Evolutionary conservation across 108 stramenopile species (phyloP), one percentile per base, ranked within the genome.

Genomic region (Mayamaea pseudoterrestris): DNA sequence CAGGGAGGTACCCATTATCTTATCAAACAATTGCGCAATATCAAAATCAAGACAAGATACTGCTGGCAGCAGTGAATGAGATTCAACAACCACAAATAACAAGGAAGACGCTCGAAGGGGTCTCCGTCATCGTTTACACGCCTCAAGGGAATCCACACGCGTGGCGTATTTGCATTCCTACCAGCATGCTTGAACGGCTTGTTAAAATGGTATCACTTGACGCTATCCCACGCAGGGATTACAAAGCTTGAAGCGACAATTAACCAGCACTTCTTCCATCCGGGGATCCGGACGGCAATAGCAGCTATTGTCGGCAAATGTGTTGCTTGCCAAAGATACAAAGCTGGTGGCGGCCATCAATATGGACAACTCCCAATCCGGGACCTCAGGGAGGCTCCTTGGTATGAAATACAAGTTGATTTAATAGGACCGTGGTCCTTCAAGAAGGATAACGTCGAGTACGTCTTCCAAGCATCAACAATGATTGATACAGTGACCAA

Each of bases 371-470:
- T 53, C 3, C 37, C 64, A 16, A 41, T 50, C 8, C 23, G 47
- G 29, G 39, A 60, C 2, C 47, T 44, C 0, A 7, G 23, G 14
- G 25, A 40, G 1, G 18, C 20, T 1, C 65, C 65, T 13, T 71
- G 62, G 56, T 18, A 58, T 21, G 39, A 57, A 54, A 51, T 52
- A 5, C 44, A 32, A 5, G 49, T 65, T 39, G 64, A 71, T 46
- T 46, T 71, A 5, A 65, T 71, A 7, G 63, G 69, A 16, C 69
- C 69, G 2, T 71, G 63, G 63, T 53, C 23, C 5, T 34, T 71
- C 3, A 43, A 30, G n/a, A 30, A 53, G 0, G 5, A 21, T 28
- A 42, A 43, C 9, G 53, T 47, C 35, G 9, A 31, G 8, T 25
- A 27, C 28, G 51, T 54, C 9, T 65, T 65, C 39, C 26, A 31